phyloP scores from a whole-genome alignment of 1,139 yeast genomes.

The Torulaspora pretoriensis region DNA sequence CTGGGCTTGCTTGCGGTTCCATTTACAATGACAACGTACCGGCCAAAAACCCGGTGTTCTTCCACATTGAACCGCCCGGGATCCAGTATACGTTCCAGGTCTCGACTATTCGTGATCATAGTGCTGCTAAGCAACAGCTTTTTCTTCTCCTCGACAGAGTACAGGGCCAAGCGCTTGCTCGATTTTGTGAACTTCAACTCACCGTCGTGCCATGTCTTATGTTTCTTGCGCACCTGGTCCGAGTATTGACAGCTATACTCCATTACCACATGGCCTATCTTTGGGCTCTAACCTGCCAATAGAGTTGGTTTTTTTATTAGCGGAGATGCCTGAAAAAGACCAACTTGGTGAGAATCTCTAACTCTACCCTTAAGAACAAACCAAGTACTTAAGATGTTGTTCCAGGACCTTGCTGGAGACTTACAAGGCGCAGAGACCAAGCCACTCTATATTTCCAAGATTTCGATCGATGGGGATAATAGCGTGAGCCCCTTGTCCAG shows the following conservation, averaged over 20 bases:
- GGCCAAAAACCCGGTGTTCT: slow-evolving; percentile 32
- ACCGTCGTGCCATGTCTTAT: slow-evolving; percentile 37
- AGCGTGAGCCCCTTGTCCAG: slow-evolving; percentile 21
- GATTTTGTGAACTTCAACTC: slow-evolving; percentile 24
- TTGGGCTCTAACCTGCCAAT: slow-evolving; percentile 6
- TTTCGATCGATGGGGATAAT: slow-evolving; percentile 23
- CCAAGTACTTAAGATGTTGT: not conserved
- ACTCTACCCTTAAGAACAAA: not conserved
- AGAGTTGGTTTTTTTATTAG: not conserved
- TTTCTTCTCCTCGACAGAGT: slow-evolving; percentile 24
- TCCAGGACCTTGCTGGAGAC: not conserved
- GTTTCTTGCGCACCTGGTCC: slow-evolving; percentile 33
- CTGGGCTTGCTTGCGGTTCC: slow-evolving; percentile 21
- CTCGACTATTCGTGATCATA: slow-evolving; percentile 26
- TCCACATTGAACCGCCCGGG: slow-evolving; percentile 23
- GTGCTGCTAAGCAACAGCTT: slow-evolving; percentile 23
- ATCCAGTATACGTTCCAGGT: slow-evolving; percentile 21
- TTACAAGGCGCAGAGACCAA: slow-evolving; percentile 13
- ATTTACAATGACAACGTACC: slow-evolving; percentile 26
- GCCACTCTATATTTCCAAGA: slow-evolving; percentile 20
- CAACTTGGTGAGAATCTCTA: not conserved
- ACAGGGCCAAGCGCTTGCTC: slow-evolving; percentile 28
- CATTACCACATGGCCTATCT: not conserved
- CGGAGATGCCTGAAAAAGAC: slow-evolving; percentile 1
- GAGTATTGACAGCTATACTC: slow-evolving; percentile 35